phyloP scores from a whole-genome alignment of 805 yeast species.

The Candida glaebosa region DNA sequence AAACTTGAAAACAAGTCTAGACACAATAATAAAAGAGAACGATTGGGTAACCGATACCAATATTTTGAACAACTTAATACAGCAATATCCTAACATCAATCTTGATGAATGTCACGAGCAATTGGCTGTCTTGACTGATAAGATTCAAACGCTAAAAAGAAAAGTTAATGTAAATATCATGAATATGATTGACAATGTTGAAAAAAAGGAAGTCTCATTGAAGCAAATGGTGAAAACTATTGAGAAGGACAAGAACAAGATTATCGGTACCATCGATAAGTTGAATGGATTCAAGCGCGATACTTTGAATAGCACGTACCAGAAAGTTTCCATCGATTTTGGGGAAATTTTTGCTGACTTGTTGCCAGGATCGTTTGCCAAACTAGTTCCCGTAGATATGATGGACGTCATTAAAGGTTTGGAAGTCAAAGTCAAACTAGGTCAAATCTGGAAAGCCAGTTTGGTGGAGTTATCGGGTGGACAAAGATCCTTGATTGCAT shows the following conservation, averaged over 20 bases:
- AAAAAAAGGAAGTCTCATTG: constrained; percentile 76
- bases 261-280: constrained; percentile 80
- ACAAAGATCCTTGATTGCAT: constrained; percentile 89
- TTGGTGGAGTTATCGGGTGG: constrained; percentile 96
- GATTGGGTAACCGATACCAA: constrained; percentile 74
- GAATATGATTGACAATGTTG: constrained; percentile 89
- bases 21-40: constrained; percentile 48
- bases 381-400: constrained; percentile 77
- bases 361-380: constrained; percentile 86
- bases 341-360: constrained; percentile 87
- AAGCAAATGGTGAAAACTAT: constrained; percentile 80
- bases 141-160: constrained; percentile 67
- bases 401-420: constrained; percentile 85
- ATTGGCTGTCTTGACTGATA: constrained; percentile 51
- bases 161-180: constrained; percentile 82
- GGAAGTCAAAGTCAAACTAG: constrained; percentile 85
- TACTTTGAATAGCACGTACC: constrained; percentile 80
- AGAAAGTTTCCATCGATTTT: constrained; percentile 82
- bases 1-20: constrained; percentile 36
- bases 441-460: constrained; percentile 93
- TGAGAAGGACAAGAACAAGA: constrained; percentile 84
- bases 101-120: constrained; percentile 60
- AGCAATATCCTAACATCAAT: constrained; percentile 60
- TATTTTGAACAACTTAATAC: constrained; percentile 52
- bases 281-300: constrained; percentile 82